These are phyloP conservation scores for Musa schizocarpa DNA, from an alignment of 176 grass and related monocot genomes.

Conservation along the genomic window DNA sequence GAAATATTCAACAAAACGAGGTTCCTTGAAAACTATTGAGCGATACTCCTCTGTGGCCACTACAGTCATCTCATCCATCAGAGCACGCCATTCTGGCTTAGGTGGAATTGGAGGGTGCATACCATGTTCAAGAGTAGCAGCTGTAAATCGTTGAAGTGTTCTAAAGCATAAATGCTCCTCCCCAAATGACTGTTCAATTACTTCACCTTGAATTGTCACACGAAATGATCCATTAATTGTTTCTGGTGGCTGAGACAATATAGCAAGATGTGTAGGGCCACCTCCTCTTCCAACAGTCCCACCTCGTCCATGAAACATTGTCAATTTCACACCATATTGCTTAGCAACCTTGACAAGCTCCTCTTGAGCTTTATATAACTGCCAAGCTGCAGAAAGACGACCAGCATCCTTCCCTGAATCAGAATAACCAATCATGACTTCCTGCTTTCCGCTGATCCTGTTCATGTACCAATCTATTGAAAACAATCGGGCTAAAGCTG, in stretches of 20 bases:
- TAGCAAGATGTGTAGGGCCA: slow-evolving; percentile 90
- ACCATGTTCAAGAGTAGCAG: slow-evolving; percentile 90
- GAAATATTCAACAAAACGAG: slow-evolving; percentile 95
- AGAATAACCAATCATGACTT: slow-evolving; percentile 99
- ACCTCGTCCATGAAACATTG: slow-evolving; percentile 97
- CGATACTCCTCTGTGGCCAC: slow-evolving; percentile 75
- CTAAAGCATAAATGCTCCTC: slow-evolving; percentile 91
- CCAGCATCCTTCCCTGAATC: slow-evolving; percentile 98
- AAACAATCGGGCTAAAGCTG: slow-evolving; percentile 72
- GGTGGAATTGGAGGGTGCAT: slow-evolving; percentile 89
- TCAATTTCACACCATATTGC: slow-evolving; percentile 85
- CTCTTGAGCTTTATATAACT: slow-evolving; percentile 96
- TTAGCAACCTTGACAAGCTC: slow-evolving; percentile 95
- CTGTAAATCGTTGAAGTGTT: slow-evolving; percentile 83
- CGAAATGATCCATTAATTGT: slow-evolving; percentile 80
- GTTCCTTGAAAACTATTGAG: slow-evolving; percentile 81
- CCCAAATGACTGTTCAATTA: slow-evolving; percentile 90
- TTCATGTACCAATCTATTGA: slow-evolving; percentile 93
- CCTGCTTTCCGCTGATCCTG: slow-evolving; percentile 88
- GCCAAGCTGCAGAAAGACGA: slow-evolving; percentile 90
- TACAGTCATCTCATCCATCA: slow-evolving; percentile 87
- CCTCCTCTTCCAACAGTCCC: slow-evolving; percentile 95
- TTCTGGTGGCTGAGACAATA: slow-evolving; percentile 86
- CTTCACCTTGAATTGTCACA: slow-evolving; percentile 83
- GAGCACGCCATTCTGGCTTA: slow-evolving; percentile 72